phyloP scores from a whole-genome alignment of 768 basidiomycete genomes.

The Termitomyces sp. region DNA sequence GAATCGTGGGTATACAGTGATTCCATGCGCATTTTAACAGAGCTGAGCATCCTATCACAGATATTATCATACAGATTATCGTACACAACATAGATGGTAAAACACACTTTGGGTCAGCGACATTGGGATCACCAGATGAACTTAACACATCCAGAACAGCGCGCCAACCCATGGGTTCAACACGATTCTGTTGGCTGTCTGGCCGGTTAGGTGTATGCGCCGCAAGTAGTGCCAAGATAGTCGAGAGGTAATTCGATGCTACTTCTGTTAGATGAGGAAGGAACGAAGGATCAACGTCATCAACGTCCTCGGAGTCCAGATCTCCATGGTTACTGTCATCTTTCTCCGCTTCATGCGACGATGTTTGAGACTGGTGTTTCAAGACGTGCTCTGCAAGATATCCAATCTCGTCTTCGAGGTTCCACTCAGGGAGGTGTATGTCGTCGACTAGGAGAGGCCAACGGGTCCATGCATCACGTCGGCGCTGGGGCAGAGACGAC shows the following conservation, averaged over 20 bases:
- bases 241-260: conserved; percentile 41
- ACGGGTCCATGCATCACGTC: conserved; percentile 59
- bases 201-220: conserved; percentile 50
- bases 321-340: not conserved
- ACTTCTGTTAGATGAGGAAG: conserved; percentile 36
- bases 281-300: conserved; percentile 23
- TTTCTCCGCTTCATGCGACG: conserved; percentile 1
- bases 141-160: conserved; percentile 51
- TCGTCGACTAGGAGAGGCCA: conserved; percentile 70
- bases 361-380: conserved; percentile 17
- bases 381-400: conserved; percentile 37
- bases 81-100: not conserved
- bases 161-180: conserved; percentile 59
- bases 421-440: conserved; percentile 64
- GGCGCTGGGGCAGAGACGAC: conserved; percentile 11
- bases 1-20: conserved; percentile 2
- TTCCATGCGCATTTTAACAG: conserved; percentile 18
- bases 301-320: conserved; percentile 15
- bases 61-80: conserved; percentile 1
- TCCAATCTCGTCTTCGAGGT: conserved; percentile 62
- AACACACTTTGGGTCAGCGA: conserved; percentile 33
- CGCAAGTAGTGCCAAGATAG: conserved; percentile 49
- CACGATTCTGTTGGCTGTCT: conserved; percentile 60
- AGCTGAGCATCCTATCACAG: conserved; percentile 16
- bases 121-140: conserved; percentile 29